Base-by-base conservation (phyloP, 176 grass and related monocot species). In the Puccinellia tenuiflora region DNA sequence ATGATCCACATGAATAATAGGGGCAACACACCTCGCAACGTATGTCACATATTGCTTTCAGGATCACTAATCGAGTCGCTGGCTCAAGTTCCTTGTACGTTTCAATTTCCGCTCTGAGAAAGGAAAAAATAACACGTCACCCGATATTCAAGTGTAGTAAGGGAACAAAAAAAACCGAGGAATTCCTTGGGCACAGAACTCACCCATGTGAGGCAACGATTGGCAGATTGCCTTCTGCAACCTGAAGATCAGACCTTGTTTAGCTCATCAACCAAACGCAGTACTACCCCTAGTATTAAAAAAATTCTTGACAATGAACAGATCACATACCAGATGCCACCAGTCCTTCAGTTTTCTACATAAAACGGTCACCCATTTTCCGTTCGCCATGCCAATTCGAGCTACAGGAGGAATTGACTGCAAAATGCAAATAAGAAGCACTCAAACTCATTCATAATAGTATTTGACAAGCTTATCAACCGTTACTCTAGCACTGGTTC, bases 31-130 rank as follows among this genome's bases (percentile, higher is more conserved):
- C 94, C 94, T 97, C 94, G 52, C 89, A 79, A 30, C 94, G 94
- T 82, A 97, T 94, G 76, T 97, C 94, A 83, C 94, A 97, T 86
- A 97, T 86, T 25, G 88, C 94, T 86, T 97, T 97, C 73, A 97
- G 85, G 72, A 97, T 94, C 80, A 90, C 26, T 79, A 97, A 78
- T 55, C 94, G 90, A 70, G 86, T 92, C 61, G 83, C 86, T 68
- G 94, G 94, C 48, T 97, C 91, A 86, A 97, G 94, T 68, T 64
- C 55, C 61, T 79, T 92, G 50, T 97, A 97, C 33, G 69, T 81
- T 85, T 97, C 92, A 82, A 88, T 83, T 87, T 97, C 94, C 84
- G 30, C 60, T 20, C 95, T 97, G 80, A 72, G 30, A 66, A 91
- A 81, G 20, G 30, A 16, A 45, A 86, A 86, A 56, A 59, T 31